A percentile compares a stretch with the other conserved stretches of the same genome.
These are phyloP conservation scores for Torulaspora delbrueckii DNA, from an alignment of 805 yeast species.

Conservation along the genomic window DNA sequence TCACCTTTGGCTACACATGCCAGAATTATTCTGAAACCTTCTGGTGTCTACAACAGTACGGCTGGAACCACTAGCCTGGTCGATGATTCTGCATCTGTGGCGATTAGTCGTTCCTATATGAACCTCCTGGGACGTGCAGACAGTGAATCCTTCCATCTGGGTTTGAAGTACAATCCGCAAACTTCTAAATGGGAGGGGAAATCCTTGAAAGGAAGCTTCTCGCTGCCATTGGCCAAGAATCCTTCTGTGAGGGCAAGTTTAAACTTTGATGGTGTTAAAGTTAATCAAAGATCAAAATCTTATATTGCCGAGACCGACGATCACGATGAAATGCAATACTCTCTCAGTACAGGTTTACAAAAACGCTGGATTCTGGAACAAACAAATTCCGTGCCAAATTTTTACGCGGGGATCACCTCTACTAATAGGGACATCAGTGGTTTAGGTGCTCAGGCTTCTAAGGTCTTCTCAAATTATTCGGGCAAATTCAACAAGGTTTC, in stretches of 20 bases:
- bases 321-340: constrained; percentile 17
- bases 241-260: constrained; percentile 44
- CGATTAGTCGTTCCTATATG: constrained; percentile 37
- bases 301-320: constrained; percentile 10
- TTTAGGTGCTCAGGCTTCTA: constrained; percentile 43
- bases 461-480: constrained; percentile 31
- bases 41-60: constrained; percentile 27
- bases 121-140: constrained; percentile 60
- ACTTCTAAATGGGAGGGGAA: constrained; percentile 42
- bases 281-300: constrained; percentile 29
- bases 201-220: constrained; percentile 46
- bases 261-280: constrained; percentile 41
- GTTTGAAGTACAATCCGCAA: constrained; percentile 46
- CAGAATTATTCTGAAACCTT: constrained; percentile 38
- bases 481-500: constrained; percentile 56
- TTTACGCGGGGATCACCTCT: constrained; percentile 54
- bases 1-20: constrained; percentile 44
- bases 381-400: constrained; percentile 19
- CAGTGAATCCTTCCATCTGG: constrained; percentile 42
- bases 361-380: constrained; percentile 29
- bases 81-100: constrained; percentile 35
- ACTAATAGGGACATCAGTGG: constrained; percentile 53
- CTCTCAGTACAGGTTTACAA: constrained; percentile 52
- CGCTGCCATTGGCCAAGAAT: constrained; percentile 42
- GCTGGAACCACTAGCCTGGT: constrained; percentile 36